phyloP scores from a whole-genome alignment of 2,329 filamentous ascomycete genomes.

The Dactylellina cionopaga region DNA sequence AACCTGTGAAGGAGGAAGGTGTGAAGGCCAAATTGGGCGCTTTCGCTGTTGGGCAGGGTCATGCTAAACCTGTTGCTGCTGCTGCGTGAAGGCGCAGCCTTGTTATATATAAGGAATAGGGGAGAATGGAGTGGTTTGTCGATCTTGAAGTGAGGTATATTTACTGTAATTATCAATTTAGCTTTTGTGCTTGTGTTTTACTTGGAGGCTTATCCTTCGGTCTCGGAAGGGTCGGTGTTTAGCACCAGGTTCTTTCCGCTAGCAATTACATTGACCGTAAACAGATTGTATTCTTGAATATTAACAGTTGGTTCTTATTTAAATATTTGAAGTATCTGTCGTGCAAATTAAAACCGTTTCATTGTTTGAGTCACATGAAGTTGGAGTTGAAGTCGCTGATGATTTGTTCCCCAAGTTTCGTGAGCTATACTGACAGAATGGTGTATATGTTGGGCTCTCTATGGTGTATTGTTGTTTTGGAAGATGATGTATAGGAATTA shows the following conservation, averaged over 20 bases:
- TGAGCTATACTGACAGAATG: too few species aligned
- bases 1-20: conserved; percentile 66
- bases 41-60: conserved; percentile 38
- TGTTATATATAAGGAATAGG: background rate
- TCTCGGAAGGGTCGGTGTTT: background rate
- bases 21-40: background rate
- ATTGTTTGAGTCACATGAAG: too few species aligned
- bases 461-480: too few species aligned
- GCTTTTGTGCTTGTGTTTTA: background rate
- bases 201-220: background rate
- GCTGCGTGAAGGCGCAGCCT: conserved; percentile 8
- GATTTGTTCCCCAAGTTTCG: too few species aligned
- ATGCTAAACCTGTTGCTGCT: conserved; percentile 27
- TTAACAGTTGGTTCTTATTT: too few species aligned
- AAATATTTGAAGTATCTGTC: too few species aligned
- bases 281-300: too few species aligned
- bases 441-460: too few species aligned
- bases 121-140: background rate
- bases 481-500: too few species aligned
- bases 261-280: too few species aligned
- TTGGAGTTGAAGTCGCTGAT: too few species aligned
- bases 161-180: background rate
- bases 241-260: background rate
- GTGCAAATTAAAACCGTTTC: too few species aligned
- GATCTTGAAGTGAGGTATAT: background rate